Evolutionary conservation across 2,329 filamentous ascomycete genomes (phyloP).

Genomic region (Xylariaceae sp.): DNA sequence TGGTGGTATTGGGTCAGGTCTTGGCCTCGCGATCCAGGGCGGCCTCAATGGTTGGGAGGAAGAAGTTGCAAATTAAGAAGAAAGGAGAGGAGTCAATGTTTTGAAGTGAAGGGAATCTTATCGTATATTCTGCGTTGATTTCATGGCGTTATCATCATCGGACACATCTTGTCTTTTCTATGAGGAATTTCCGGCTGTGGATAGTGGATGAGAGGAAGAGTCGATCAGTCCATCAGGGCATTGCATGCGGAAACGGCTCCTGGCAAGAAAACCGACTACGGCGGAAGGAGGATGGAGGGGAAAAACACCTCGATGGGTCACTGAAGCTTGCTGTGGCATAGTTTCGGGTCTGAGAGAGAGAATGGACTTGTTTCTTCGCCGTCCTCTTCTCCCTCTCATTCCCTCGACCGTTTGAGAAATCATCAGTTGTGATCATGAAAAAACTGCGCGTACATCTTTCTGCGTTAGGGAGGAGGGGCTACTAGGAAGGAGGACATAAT

Average conservation of each 20-base stretch:
- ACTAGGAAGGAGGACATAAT: conserved; percentile 30
- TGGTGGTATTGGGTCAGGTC: conserved; percentile 56
- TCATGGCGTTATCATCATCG: conserved; percentile 26
- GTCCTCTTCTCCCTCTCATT: conserved; percentile 13
- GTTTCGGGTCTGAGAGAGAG: conserved; percentile 3
- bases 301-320: too few species aligned
- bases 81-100: conserved; percentile 31
- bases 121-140: conserved; percentile 32
- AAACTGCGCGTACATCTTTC: conserved; percentile 18
- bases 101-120: too few species aligned
- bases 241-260: conserved; percentile 1
- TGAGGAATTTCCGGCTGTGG: neutral
- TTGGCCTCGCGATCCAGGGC: conserved; percentile 60
- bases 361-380: too few species aligned
- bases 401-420: conserved; percentile 10
- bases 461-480: conserved; percentile 19
- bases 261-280: too few species aligned
- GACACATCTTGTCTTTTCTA: conserved; percentile 7
- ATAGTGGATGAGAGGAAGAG: too few species aligned
- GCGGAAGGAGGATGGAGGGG: too few species aligned
- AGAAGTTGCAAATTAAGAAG: conserved; percentile 55
- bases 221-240: conserved; percentile 1
- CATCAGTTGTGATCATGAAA: conserved; percentile 19
- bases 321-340: too few species aligned
- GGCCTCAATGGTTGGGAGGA: conserved; percentile 67